Conservation (phyloP, 257 asterid species). For the Capsicum rhomboideum region DNA sequence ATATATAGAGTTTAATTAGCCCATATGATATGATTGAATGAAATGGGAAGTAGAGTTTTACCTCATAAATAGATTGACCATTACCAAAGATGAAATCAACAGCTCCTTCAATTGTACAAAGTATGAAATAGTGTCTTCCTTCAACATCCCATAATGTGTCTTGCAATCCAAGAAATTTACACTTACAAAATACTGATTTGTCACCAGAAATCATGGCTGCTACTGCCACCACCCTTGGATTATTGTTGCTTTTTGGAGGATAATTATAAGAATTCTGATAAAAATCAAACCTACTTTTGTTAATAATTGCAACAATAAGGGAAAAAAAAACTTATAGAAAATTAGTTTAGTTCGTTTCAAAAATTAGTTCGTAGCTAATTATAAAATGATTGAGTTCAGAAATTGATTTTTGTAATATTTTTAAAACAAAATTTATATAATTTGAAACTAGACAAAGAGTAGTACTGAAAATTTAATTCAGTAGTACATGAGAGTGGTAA, state of each 20-base stretch:
- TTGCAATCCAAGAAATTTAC: slow-evolving; percentile 53
- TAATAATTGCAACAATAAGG: background rate
- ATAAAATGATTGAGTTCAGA: no score
- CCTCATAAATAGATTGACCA: slow-evolving; percentile 79
- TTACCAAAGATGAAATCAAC: slow-evolving; percentile 74
- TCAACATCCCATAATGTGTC: slow-evolving; percentile 67
- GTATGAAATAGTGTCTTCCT: slow-evolving; percentile 61
- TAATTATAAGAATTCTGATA: slow-evolving; percentile 56
- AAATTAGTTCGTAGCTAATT: background rate
- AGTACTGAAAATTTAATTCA: no score
- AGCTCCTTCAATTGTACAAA: slow-evolving; percentile 54
- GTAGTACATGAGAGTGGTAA: no score
- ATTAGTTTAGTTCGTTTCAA: background rate
- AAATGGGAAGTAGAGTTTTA: background rate
- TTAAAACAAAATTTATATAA: no score
- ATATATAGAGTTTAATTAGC: background rate
- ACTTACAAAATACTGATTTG: slow-evolving; percentile 36
- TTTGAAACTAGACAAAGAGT: no score
- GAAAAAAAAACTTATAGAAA: background rate
- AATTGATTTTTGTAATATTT: no score
- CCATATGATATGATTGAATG: background rate
- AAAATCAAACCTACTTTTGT: background rate
- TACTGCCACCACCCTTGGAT: slow-evolving; percentile 26
- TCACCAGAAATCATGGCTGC: slow-evolving; percentile 61
- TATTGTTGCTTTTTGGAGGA: slow-evolving; percentile 17